Percentiles rank a stretch among this genome's conserved stretches.
phyloP scores from a whole-genome alignment of 345 rosid species.

The Dipteronia dyeriana region DNA sequence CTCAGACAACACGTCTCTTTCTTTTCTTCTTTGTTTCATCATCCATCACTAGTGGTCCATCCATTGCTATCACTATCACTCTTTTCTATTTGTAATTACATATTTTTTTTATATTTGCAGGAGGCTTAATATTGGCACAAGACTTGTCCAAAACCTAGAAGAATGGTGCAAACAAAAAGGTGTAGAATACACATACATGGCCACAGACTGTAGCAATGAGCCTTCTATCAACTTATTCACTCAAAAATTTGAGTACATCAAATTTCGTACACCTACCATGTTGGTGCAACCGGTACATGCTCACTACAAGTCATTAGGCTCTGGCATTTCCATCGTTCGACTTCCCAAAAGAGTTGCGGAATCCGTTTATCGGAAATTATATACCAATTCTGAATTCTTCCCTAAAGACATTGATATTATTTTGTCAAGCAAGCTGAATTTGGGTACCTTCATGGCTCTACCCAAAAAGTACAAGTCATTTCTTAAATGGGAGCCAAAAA shows the following conservation, averaged over 20 bases:
- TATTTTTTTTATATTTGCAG: constrained; percentile 34
- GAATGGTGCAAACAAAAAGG: constrained; percentile 67
- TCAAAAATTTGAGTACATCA: constrained; percentile 46
- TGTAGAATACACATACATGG: constrained; percentile 70
- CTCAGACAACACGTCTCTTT: constrained; percentile 4
- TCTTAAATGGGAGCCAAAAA: constrained; percentile 35
- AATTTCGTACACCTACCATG: constrained; percentile 58
- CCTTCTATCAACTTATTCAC: constrained; percentile 73
- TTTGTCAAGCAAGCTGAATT: constrained; percentile 42
- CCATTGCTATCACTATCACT: background rate
- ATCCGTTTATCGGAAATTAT: constrained; percentile 41
- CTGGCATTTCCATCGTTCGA: constrained; percentile 35
- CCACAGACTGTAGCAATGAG: constrained; percentile 64
- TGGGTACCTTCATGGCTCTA: constrained; percentile 75
- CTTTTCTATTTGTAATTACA: background rate
- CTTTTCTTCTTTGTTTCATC: constrained; percentile 11
- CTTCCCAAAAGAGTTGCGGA: constrained; percentile 37
- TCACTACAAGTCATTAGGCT: constrained; percentile 42
- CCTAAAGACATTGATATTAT: constrained; percentile 55
- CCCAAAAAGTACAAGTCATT: constrained; percentile 28
- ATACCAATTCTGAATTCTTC: constrained; percentile 56
- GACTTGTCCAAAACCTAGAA: constrained; percentile 55
- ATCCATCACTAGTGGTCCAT: constrained; percentile 2
- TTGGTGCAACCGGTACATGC: constrained; percentile 80
- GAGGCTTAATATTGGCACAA: constrained; percentile 66